phyloP scores from a whole-genome alignment of 192 early-diverging fungal species.

The Coemansia sp. region DNA sequence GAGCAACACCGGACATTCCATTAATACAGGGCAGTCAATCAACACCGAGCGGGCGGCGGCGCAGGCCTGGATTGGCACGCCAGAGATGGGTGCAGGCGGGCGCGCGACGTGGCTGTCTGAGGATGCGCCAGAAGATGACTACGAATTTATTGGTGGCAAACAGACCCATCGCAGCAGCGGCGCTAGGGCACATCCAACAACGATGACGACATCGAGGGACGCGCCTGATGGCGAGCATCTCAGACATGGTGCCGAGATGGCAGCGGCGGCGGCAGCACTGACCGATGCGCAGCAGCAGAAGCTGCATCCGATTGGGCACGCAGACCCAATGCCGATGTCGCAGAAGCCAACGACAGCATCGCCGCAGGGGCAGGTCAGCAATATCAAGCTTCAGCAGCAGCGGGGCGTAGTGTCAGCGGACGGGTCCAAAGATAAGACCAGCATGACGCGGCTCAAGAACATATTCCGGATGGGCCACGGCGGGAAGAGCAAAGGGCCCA shows the following conservation, averaged over 20 bases:
- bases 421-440: slow-evolving; percentile 34
- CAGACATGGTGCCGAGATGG: neutral
- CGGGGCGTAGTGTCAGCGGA: slow-evolving; percentile 11
- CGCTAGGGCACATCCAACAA: neutral
- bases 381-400: slow-evolving; percentile 5
- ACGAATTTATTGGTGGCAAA: slow-evolving; percentile 25
- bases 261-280: slow-evolving; percentile 13
- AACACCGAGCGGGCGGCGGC: neutral
- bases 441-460: slow-evolving; percentile 49
- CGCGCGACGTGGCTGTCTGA: slow-evolving; percentile 39
- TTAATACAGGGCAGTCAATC: neutral
- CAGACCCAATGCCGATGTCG: slow-evolving; percentile 8
- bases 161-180: neutral
- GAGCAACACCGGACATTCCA: neutral
- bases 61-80: slow-evolving; percentile 8
- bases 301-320: slow-evolving; percentile 23
- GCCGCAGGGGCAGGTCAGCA: slow-evolving; percentile 5
- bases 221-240: slow-evolving; percentile 2
- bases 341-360: slow-evolving; percentile 13
- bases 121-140: slow-evolving; percentile 34
- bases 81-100: slow-evolving; percentile 6
- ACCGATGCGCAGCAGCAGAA: slow-evolving; percentile 39
- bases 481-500: neutral
- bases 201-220: neutral
- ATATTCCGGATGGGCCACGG: slow-evolving; percentile 42